Evolutionary conservation across 1,139 yeast species (phyloP), one percentile per base, ranked within the genome.

Genomic region (Suhomyces wounanorum): DNA sequence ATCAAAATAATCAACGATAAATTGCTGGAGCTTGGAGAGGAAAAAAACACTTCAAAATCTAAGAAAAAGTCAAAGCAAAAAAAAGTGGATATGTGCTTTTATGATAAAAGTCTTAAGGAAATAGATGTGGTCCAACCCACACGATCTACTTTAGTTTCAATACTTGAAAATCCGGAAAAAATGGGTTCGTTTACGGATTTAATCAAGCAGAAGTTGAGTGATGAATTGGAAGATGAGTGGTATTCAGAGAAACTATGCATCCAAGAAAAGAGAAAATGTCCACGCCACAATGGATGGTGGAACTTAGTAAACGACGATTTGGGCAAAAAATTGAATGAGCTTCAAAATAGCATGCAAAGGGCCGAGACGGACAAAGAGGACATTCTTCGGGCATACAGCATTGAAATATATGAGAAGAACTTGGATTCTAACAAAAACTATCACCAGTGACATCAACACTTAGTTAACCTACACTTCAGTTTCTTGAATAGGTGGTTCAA

Each of bases 201-300:
- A 10, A 59, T 69, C 26, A 64, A 62, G 11, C 37, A 30, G n/a
- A 55, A 50, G 25, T 44, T 54, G 4, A 45, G 52, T 13, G 59
- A 61, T 8, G 63, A 59, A 14, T 62, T 61, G 6, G 63, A 59
- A 2, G 54, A 55, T n/a, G 61, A 56, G 10, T 59, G 60, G 59
- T 66, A 60, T 30, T 40, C 57, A 16, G 64, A 56, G 50, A 59
- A 52, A 47, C 40, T 83, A 2, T 89, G 96, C 62, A 61, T 82
- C 14, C 67, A 70, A n/a, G 94, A 87, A 48, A 81, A 81, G 55
- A 76, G 84, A 47, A 85, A 85, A 59, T 89, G 96, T 63, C 65
- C 66, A 5, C 78, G 82, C 45, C 96, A 89, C 60, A 73, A 75
- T 44, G 85, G 87, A 0, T 89, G 96, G 96, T 77, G 75, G 64